These are phyloP conservation scores for Rugonectria rugulosa DNA, from an alignment of 2,329 filamentous ascomycete species.

Conservation along the genomic window DNA sequence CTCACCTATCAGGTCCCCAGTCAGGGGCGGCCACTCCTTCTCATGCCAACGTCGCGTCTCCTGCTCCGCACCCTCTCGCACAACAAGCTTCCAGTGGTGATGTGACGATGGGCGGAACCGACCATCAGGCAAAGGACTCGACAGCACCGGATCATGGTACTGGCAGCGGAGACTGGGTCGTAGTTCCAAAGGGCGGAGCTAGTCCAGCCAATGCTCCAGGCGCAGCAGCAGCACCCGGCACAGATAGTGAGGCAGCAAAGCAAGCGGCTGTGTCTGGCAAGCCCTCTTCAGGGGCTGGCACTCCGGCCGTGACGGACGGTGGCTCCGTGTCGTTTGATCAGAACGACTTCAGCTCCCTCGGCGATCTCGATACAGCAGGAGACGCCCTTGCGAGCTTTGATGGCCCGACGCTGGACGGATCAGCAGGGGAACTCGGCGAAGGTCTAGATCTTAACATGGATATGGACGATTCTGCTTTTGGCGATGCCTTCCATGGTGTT, in stretches of 20 bases:
- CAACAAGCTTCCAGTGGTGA: conserved; percentile 41
- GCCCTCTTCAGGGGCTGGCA: conserved; percentile 30
- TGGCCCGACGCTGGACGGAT: conserved; percentile 58
- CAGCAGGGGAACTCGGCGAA: conserved; percentile 58
- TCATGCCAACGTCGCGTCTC: conserved; percentile 55
- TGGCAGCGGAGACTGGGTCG: conserved; percentile 74
- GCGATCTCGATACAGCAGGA: conserved; percentile 73
- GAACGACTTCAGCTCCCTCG: conserved; percentile 70
- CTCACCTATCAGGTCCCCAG: conserved; percentile 62
- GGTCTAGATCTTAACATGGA: conserved; percentile 69
- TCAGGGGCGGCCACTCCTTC: conserved; percentile 66
- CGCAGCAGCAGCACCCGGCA: conserved; percentile 15
- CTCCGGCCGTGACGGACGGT: conserved; percentile 44
- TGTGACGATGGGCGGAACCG: conserved; percentile 62
- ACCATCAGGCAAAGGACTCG: conserved; percentile 45
- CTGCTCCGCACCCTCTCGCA: conserved; percentile 43
- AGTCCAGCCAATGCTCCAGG: conserved; percentile 44
- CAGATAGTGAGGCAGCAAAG: conserved; percentile 32
- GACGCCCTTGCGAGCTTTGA: conserved; percentile 75
- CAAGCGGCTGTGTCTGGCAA: conserved; percentile 25
- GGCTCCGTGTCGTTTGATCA: conserved; percentile 58
- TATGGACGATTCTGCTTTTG: conserved; percentile 83
- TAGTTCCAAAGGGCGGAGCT: conserved; percentile 70
- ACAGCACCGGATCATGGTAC: conserved; percentile 59
- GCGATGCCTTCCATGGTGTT: conserved; percentile 79